Evolutionary conservation across 768 basidiomycete genomes (phyloP).

Genomic region (Plicaturopsis crispa): DNA sequence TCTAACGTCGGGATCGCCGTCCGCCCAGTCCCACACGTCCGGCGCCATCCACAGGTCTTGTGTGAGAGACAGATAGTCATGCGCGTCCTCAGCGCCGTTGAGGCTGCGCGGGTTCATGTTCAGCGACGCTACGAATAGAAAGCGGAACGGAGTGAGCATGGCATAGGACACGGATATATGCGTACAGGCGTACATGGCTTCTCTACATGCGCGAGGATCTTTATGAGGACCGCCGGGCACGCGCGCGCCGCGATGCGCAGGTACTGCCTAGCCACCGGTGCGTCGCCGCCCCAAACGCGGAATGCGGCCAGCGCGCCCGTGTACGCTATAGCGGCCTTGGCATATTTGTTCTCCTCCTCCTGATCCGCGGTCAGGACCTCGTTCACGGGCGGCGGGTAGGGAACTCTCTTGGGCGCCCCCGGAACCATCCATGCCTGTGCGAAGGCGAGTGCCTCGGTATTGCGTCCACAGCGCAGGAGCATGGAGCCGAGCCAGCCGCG

Average conservation of each 20-base stretch:
- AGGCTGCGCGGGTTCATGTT: conserved; percentile 18
- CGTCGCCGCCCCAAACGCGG: conserved; percentile 30
- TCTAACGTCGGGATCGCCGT: conserved; percentile 25
- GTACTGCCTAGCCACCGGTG: conserved; percentile 29
- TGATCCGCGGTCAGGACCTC: conserved; percentile 8
- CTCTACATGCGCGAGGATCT: conserved; percentile 28
- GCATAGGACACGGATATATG: neutral
- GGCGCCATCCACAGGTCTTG: conserved; percentile 37
- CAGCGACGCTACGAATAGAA: conserved; percentile 6
- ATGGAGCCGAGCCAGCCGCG: conserved; percentile 30
- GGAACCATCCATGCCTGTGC: conserved; percentile 21
- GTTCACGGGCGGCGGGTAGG: conserved; percentile 5
- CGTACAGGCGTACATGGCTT: conserved; percentile 23
- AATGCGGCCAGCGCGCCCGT: conserved; percentile 35
- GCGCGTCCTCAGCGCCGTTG: conserved; percentile 36
- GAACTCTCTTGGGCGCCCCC: conserved; percentile 1
- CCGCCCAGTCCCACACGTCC: conserved; percentile 36
- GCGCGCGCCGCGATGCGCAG: conserved; percentile 24
- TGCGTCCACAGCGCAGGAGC: conserved; percentile 25
- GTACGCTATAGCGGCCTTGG: conserved; percentile 15
- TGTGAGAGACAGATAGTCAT: conserved; percentile 37
- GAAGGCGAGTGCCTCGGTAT: conserved; percentile 32
- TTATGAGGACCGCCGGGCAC: conserved; percentile 28
- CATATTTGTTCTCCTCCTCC: conserved; percentile 7
- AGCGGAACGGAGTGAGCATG: neutral